Evolutionary conservation across 805 yeast species (phyloP).

Genomic region (Tetrapisispora nanseiensis): DNA sequence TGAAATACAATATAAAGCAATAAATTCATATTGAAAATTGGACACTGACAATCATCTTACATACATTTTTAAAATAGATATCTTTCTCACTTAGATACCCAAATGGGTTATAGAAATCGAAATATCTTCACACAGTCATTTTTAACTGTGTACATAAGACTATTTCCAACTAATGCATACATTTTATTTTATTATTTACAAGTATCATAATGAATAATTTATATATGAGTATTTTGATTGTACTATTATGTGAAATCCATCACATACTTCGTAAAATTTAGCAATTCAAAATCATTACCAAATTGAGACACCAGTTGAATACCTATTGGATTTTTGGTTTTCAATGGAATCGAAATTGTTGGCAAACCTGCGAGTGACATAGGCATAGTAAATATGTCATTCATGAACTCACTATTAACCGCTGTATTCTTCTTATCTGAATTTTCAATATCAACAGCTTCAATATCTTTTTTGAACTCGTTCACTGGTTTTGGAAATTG

Average conservation of each 20-base stretch:
- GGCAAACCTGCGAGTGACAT: slow-evolving; percentile 90
- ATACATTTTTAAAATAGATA: no score
- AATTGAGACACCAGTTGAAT: slow-evolving; percentile 78
- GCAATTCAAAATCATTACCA: slow-evolving; percentile 64
- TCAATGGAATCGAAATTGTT: slow-evolving; percentile 64
- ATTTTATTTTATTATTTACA: not conserved
- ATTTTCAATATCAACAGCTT: not conserved
- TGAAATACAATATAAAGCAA: not conserved
- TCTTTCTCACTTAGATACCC: no score
- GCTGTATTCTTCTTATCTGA: slow-evolving; percentile 23
- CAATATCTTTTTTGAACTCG: slow-evolving; percentile 18
- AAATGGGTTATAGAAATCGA: no score
- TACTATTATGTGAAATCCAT: no score
- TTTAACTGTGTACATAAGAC: not conserved
- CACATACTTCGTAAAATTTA: slow-evolving; percentile 36
- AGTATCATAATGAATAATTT: not conserved
- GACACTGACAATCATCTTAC: no score
- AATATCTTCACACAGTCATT: no score
- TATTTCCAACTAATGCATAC: not conserved
- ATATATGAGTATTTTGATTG: not conserved
- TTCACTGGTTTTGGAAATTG: slow-evolving; percentile 43
- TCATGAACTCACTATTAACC: slow-evolving; percentile 53
- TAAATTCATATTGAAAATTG: no score
- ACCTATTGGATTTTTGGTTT: slow-evolving; percentile 37
- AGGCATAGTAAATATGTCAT: slow-evolving; percentile 83